Evolutionary conservation across 2,329 filamentous ascomycete genomes (phyloP).

Genomic region (Sclerotinia subarctica): DNA sequence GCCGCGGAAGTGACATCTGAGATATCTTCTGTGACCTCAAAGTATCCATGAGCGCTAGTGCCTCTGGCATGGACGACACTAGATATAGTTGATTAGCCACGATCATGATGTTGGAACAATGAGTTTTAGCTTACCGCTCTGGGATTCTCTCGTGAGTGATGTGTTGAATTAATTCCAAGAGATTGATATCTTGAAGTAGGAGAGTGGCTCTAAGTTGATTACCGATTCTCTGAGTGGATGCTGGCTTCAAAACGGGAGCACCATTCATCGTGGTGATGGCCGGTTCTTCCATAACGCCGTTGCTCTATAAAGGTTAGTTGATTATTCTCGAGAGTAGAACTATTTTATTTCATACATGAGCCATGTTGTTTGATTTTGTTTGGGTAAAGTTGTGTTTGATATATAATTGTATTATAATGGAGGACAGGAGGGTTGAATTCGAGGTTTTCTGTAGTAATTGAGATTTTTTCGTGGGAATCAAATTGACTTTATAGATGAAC

Average conservation of each 20-base stretch:
- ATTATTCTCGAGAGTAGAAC: no score
- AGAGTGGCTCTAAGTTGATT: constrained; percentile 1
- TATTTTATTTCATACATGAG: neutral
- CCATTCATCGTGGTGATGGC: constrained; percentile 9
- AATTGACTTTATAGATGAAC: neutral
- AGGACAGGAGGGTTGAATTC: neutral
- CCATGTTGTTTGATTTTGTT: neutral
- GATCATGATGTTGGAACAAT: neutral
- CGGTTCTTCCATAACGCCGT: neutral
- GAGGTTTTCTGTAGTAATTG: neutral
- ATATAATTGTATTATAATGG: neutral
- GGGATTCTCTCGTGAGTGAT: constrained; percentile 7
- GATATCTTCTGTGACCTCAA: neutral
- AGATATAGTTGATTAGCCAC: neutral
- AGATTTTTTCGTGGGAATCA: neutral
- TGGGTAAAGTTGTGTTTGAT: neutral
- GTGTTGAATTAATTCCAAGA: constrained; percentile 6
- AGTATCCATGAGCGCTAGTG: neutral
- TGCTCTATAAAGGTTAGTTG: neutral
- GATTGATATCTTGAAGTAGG: constrained; percentile 18
- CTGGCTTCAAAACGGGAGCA: constrained; percentile 1
- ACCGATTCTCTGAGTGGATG: constrained; percentile 14
- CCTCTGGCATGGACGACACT: constrained; percentile 6
- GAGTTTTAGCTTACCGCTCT: neutral
- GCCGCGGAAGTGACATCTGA: neutral